A percentile compares a stretch with the other conserved stretches of the same genome.
These are phyloP conservation scores for Botrytis pseudocinerea DNA, from an alignment of 2,329 filamentous ascomycete species.

Conservation along the genomic window DNA sequence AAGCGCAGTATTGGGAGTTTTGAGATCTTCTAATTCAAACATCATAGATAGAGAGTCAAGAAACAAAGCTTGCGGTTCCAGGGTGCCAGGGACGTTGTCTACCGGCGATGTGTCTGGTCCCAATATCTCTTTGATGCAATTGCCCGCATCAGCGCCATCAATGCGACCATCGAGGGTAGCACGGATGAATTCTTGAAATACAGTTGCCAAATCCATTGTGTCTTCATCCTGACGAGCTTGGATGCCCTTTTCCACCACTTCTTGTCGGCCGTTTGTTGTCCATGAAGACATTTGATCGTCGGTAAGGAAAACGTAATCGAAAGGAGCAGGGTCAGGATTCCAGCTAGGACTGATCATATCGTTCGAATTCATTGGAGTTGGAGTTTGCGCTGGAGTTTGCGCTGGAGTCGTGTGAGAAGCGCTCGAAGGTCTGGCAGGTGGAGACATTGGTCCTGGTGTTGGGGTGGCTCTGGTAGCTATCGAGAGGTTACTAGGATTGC, in stretches of 20 bases:
- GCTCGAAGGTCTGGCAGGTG: conserved; percentile 38
- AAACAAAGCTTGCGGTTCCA: conserved; percentile 70
- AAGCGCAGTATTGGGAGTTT: conserved; percentile 49
- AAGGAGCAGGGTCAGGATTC: conserved; percentile 44
- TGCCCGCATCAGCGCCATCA: conserved; percentile 67
- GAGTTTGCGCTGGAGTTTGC: conserved; percentile 32
- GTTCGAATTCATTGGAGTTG: conserved; percentile 30
- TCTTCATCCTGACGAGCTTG: conserved; percentile 69
- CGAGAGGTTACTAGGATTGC: conserved; percentile 37
- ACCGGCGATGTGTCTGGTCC: conserved; percentile 53
- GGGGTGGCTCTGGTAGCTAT: conserved; percentile 37
- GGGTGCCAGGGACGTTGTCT: conserved; percentile 51
- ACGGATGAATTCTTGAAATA: conserved; percentile 84
- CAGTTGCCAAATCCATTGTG: conserved; percentile 63
- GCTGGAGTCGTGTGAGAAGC: conserved; percentile 36
- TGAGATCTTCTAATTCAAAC: conserved; percentile 61
- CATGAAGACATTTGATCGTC: conserved; percentile 68
- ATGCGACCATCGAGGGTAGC: conserved; percentile 71
- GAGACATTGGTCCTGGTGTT: conserved; percentile 41
- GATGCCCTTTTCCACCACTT: conserved; percentile 64
- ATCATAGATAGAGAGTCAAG: conserved; percentile 81
- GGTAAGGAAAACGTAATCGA: conserved; percentile 75
- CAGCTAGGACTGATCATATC: conserved; percentile 38
- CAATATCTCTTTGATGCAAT: conserved; percentile 72
- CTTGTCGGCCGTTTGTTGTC: conserved; percentile 65